Percentiles rank a stretch among this genome's conserved stretches.
Evolutionary conservation across 2,329 filamentous ascomycete genomes (phyloP).

Genomic region (Elsinoe perseae): DNA sequence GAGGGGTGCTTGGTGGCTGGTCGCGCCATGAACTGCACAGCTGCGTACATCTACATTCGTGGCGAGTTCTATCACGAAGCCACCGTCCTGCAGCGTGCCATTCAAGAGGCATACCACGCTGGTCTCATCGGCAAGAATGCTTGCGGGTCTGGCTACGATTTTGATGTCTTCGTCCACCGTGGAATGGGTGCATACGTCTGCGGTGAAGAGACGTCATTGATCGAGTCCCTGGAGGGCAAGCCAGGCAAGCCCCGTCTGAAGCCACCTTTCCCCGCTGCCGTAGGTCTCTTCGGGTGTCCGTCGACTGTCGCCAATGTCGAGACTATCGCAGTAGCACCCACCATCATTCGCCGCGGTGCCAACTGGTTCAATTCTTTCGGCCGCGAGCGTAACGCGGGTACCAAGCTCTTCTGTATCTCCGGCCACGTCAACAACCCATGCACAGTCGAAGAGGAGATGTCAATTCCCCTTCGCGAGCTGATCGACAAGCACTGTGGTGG

Average conservation of each 20-base stretch:
- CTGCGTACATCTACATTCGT: slow-evolving; percentile 98
- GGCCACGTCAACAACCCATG: slow-evolving; percentile 98
- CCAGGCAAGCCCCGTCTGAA: slow-evolving; percentile 97
- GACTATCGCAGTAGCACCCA: slow-evolving; percentile 89
- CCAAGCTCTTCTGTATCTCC: slow-evolving; percentile 97
- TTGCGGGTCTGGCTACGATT: slow-evolving; percentile 93
- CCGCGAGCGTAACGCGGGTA: slow-evolving; percentile 91
- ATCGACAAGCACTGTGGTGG: slow-evolving; percentile 98
- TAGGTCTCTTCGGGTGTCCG: slow-evolving; percentile 95
- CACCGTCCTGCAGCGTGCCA: slow-evolving; percentile 83
- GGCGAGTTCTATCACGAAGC: slow-evolving; percentile 98
- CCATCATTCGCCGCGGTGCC: slow-evolving; percentile 86
- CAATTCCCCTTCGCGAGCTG: slow-evolving; percentile 86
- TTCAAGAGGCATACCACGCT: slow-evolving; percentile 93
- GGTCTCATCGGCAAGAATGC: slow-evolving; percentile 97
- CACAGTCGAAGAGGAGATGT: slow-evolving; percentile 99
- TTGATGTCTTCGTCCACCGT: slow-evolving; percentile 93
- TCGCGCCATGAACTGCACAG: slow-evolving; percentile 96
- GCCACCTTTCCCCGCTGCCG: slow-evolving; percentile 94
- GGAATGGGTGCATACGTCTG: slow-evolving; percentile 97
- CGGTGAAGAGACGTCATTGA: slow-evolving; percentile 94
- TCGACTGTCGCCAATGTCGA: slow-evolving; percentile 98
- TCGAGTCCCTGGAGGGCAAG: slow-evolving; percentile 97
- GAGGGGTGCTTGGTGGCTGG: slow-evolving; percentile 95
- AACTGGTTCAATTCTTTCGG: slow-evolving; percentile 92